A percentile compares a stretch with the other conserved stretches of the same genome.
These are phyloP conservation scores for Bacterosira constricta DNA, from an alignment of 108 stramenopile genomes.

Conservation along the genomic window DNA sequence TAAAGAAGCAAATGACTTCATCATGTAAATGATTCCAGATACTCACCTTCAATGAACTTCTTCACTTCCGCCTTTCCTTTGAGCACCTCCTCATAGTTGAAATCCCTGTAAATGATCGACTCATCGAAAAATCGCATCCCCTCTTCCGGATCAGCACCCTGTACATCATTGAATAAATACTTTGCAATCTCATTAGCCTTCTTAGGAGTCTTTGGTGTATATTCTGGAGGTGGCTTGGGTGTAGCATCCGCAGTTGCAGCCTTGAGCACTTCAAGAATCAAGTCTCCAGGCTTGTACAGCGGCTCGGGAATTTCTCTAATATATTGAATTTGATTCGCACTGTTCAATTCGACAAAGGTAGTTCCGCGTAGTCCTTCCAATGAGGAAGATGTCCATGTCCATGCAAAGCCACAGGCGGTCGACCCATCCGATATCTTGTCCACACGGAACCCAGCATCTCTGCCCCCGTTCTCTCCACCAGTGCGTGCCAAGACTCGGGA, in stretches of 20 bases:
- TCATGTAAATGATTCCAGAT: too few species aligned
- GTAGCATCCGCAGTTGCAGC: constrained; percentile 65
- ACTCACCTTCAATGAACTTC: constrained; percentile 73
- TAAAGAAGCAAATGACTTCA: too few species aligned
- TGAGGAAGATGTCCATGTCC: constrained; percentile 63
- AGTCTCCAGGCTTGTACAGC: constrained; percentile 75
- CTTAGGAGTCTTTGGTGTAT: constrained; percentile 50
- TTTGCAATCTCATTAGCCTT: constrained; percentile 70
- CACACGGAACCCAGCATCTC: constrained; percentile 59
- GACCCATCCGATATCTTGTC: constrained; percentile 75
- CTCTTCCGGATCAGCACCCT: constrained; percentile 63
- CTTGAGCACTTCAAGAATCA: constrained; percentile 66
- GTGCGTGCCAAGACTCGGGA: constrained; percentile 10
- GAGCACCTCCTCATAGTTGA: constrained; percentile 71
- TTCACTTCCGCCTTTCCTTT: constrained; percentile 56
- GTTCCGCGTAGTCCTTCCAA: constrained; percentile 80
- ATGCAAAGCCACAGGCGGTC: constrained; percentile 77
- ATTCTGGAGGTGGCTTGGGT: constrained; percentile 50
- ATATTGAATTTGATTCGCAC: constrained; percentile 62
- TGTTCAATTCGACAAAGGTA: constrained; percentile 75
- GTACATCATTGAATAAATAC: constrained; percentile 76
- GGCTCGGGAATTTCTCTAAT: constrained; percentile 81
- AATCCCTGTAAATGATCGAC: constrained; percentile 69
- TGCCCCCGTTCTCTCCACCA: constrained; percentile 41
- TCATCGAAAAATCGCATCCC: constrained; percentile 70